Evolutionary conservation across 805 yeast species (phyloP).

Genomic region (Yarrowia osloensis): DNA sequence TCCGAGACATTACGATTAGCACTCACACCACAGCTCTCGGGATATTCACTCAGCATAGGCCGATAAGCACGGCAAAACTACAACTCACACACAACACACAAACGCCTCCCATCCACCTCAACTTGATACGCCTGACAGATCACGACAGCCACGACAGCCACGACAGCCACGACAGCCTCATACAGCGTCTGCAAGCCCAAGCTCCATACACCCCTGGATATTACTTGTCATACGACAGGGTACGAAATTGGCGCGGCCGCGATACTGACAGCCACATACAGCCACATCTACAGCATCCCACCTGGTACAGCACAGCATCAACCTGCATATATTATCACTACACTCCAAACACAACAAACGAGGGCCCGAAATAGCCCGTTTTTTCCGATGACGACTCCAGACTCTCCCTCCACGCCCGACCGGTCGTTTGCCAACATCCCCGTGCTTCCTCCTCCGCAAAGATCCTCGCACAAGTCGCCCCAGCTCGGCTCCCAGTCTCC

Average conservation of each 20-base stretch:
- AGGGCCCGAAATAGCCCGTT: too few relatives aligned
- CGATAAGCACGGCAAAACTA: too few relatives aligned
- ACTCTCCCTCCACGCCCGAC: constrained; percentile 3
- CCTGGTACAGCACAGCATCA: not conserved
- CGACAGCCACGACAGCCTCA: too few relatives aligned
- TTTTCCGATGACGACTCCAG: not conserved
- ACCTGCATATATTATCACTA: constrained; percentile 9
- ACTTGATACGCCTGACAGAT: too few relatives aligned
- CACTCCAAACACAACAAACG: not conserved
- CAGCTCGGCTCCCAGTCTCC: not conserved
- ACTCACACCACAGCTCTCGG: too few relatives aligned
- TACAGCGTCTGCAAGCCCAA: not conserved
- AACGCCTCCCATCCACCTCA: too few relatives aligned
- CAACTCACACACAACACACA: too few relatives aligned
- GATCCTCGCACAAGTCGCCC: not conserved
- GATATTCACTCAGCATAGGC: too few relatives aligned
- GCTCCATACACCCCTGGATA: constrained; percentile 16
- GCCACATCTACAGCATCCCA: not conserved
- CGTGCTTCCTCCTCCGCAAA: not conserved
- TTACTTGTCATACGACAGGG: too few relatives aligned
- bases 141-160: not conserved
- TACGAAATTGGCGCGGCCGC: too few relatives aligned
- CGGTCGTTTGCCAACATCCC: constrained; percentile 20
- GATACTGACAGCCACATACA: not conserved
- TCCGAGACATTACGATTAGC: too few relatives aligned